Conservation (phyloP, 176 grass and related monocot species). For the Cenchrus purpureus region DNA sequence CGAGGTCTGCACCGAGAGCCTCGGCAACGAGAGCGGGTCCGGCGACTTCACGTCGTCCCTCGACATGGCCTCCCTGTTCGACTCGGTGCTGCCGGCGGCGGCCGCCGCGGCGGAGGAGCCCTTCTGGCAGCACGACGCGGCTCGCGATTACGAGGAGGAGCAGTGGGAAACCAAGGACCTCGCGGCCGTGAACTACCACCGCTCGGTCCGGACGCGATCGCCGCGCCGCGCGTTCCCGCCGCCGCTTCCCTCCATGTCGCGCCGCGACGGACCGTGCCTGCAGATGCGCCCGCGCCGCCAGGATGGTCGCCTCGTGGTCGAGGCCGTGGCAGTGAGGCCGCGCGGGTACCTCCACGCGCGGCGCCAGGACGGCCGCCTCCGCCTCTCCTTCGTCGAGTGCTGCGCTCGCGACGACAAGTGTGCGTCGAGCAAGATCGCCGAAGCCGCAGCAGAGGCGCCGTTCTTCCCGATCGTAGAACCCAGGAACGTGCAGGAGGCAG, state of each 20-base stretch:
- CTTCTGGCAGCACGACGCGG: constrained; percentile 30
- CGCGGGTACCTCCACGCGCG: constrained; percentile 81
- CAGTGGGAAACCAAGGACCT: constrained; percentile 33
- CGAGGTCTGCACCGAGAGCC: constrained; percentile 96
- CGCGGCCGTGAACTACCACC: constrained; percentile 81
- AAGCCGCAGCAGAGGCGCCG: background rate
- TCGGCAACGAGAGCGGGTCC: constrained; percentile 89
- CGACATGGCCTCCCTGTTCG: constrained; percentile 34
- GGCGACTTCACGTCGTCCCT: constrained; percentile 53
- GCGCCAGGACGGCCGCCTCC: constrained; percentile 70
- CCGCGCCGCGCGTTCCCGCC: constrained; percentile 69
- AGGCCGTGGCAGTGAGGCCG: constrained; percentile 72
- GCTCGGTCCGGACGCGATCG: constrained; percentile 47
- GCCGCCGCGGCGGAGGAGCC: background rate
- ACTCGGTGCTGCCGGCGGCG: background rate
- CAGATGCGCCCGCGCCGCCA: constrained; percentile 74
- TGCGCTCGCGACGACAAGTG: constrained; percentile 27
- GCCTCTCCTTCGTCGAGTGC: constrained; percentile 82
- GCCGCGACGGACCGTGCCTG: constrained; percentile 69
- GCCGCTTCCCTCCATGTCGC: constrained; percentile 75
- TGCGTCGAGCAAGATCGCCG: constrained; percentile 2
- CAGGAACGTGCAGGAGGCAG: constrained; percentile 31
- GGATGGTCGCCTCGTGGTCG: constrained; percentile 74
- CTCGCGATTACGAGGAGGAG: background rate
- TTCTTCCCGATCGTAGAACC: constrained; percentile 35